Conservation (phyloP, 2,329 filamentous ascomycete species). For the Anisogramma anomala region DNA sequence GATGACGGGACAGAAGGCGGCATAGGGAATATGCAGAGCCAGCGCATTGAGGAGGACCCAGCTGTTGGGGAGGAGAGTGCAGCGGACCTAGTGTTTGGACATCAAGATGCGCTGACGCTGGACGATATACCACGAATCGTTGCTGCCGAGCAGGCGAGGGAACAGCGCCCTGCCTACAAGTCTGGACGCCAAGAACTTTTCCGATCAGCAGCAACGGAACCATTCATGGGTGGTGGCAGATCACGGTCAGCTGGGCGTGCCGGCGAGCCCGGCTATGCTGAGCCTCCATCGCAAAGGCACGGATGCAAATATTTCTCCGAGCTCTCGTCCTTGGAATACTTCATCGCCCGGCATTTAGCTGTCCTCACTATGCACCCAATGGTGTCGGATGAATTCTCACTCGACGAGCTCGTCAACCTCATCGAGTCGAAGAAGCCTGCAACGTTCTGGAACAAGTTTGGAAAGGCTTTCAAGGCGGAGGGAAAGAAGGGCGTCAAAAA, state of each 20-base stretch:
- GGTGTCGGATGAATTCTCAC: constrained; percentile 78
- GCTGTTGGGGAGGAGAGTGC: constrained; percentile 57
- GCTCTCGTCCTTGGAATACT: constrained; percentile 87
- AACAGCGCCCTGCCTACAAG: constrained; percentile 65
- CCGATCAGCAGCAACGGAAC: constrained; percentile 43
- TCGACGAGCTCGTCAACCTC: constrained; percentile 82
- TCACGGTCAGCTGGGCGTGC: constrained; percentile 45
- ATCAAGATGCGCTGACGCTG: constrained; percentile 81
- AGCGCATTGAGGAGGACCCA: constrained; percentile 72
- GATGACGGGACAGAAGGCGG: constrained; percentile 61
- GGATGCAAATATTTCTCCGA: constrained; percentile 89
- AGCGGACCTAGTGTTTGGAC: constrained; percentile 74
- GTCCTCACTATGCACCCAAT: constrained; percentile 91
- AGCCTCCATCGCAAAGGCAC: constrained; percentile 42
- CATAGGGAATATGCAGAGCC: constrained; percentile 39
- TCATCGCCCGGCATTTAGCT: constrained; percentile 90
- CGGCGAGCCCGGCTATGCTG: constrained; percentile 38
- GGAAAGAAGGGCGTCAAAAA: constrained; percentile 69
- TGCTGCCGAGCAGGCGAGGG: constrained; percentile 85
- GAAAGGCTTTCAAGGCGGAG: constrained; percentile 88
- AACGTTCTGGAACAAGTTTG: constrained; percentile 97
- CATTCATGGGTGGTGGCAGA: constrained; percentile 54
- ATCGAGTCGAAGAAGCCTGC: constrained; percentile 83
- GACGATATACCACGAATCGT: constrained; percentile 96
- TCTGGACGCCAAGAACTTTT: constrained; percentile 61